phyloP scores from a whole-genome alignment of 2,329 filamentous ascomycete genomes.

The Ophiocordyceps polyrhachis-furcata region DNA sequence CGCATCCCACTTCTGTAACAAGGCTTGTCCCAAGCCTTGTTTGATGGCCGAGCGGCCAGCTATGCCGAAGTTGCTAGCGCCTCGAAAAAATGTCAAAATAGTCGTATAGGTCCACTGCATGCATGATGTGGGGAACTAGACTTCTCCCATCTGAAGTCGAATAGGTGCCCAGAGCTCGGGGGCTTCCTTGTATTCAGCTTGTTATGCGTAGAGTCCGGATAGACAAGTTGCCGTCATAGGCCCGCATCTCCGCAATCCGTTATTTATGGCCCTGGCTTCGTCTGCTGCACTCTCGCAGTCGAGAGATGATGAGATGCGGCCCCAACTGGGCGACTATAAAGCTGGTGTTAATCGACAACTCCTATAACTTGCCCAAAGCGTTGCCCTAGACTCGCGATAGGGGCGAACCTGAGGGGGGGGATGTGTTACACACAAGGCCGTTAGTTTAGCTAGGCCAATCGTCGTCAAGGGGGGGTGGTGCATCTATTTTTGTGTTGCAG shows the following conservation, averaged over 20 bases:
- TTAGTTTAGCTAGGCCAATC: background rate
- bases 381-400: background rate
- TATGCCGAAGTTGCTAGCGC: background rate
- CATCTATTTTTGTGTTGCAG: background rate
- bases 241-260: background rate
- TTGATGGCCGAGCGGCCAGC: background rate
- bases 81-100: background rate
- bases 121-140: background rate
- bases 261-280: background rate
- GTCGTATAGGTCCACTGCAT: background rate
- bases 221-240: background rate
- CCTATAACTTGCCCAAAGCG: too few relatives aligned
- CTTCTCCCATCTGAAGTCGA: background rate
- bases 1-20: slow-evolving; percentile 12
- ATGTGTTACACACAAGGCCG: background rate
- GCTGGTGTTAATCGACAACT: too few relatives aligned
- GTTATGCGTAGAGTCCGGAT: background rate
- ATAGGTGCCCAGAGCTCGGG: background rate
- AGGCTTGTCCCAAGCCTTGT: slow-evolving; percentile 11
- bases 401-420: background rate
- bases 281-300: background rate
- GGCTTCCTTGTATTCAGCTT: background rate
- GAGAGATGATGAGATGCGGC: background rate
- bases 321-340: too few relatives aligned
- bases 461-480: background rate